Evolutionary conservation across 345 rosid species (phyloP).

Genomic region (Isatis tinctoria): DNA sequence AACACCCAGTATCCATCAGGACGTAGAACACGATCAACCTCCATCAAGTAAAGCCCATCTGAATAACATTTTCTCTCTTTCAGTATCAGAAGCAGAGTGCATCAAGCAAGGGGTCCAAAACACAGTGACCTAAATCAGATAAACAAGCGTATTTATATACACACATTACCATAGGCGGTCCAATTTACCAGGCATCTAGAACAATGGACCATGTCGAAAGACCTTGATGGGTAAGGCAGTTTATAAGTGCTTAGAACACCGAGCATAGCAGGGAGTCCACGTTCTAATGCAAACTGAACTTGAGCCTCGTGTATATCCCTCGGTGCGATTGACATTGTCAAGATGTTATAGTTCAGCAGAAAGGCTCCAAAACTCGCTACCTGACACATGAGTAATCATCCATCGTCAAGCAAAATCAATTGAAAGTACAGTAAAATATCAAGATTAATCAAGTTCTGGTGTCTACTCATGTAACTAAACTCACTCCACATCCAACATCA

Average conservation of each 20-base stretch:
- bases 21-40: conserved; percentile 64
- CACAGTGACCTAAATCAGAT: no score
- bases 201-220: conserved; percentile 76
- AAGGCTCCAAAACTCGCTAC: conserved; percentile 79
- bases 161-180: conserved; percentile 48
- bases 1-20: conserved; percentile 70
- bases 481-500: conserved; percentile 75
- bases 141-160: no score
- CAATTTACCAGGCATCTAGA: conserved; percentile 71
- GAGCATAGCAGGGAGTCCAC: conserved; percentile 71
- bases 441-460: not conserved
- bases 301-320: conserved; percentile 75
- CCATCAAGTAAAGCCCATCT: conserved; percentile 71
- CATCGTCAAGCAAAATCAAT: not conserved
- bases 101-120: not conserved
- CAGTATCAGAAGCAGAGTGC: conserved; percentile 5
- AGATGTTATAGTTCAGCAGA: conserved; percentile 45
- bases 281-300: conserved; percentile 67
- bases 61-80: conserved; percentile 2
- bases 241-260: conserved; percentile 55
- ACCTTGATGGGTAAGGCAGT: conserved; percentile 58
- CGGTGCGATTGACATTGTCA: conserved; percentile 80
- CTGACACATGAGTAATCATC: conserved; percentile 25
- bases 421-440: not conserved
- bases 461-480: conserved; percentile 15